Percentiles rank a stretch among this genome's conserved stretches.
Evolutionary conservation across 75 land plant species (phyloP).

Genomic region (Cryptomeria japonica): DNA sequence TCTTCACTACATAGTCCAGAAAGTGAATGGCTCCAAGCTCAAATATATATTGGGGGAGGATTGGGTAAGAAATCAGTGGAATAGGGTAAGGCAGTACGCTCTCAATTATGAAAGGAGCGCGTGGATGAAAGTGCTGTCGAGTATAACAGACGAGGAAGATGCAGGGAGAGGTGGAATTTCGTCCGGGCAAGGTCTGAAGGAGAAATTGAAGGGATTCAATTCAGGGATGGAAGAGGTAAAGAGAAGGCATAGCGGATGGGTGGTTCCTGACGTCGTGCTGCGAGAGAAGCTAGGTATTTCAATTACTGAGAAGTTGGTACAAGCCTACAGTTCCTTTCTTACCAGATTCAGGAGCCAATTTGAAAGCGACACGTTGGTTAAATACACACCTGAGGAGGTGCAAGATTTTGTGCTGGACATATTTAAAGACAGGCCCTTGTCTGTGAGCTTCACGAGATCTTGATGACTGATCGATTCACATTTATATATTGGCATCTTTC

Average conservation of each 20-base stretch:
- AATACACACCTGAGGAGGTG: conserved; percentile 45
- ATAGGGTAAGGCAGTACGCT: conserved; percentile 49
- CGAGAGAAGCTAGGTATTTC: conserved; percentile 34
- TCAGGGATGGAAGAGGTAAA: conserved; percentile 70
- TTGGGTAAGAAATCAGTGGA: conserved; percentile 54
- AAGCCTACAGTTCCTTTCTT: conserved; percentile 35
- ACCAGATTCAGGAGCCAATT: conserved; percentile 6
- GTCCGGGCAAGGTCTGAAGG: conserved; percentile 64
- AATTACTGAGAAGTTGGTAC: conserved; percentile 26
- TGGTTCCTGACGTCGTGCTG: conserved; percentile 40
- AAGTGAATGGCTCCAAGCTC: conserved; percentile 42
- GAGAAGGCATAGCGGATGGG: conserved; percentile 38
- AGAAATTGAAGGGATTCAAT: conserved; percentile 76
- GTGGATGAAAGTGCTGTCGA: conserved; percentile 59
- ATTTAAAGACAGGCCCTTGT: conserved; percentile 49
- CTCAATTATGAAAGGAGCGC: conserved; percentile 54
- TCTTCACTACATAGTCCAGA: conserved; percentile 52
- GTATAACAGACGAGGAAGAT: conserved; percentile 65
- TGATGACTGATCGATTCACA: neutral
- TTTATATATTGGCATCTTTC: conserved; percentile 28
- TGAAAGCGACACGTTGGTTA: conserved; percentile 62
- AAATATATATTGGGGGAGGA: conserved; percentile 53
- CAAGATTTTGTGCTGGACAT: conserved; percentile 38
- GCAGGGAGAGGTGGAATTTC: conserved; percentile 65
- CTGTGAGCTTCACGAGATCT: neutral